Base-by-base conservation (phyloP, 495 filamentous ascomycete species). In the Cercophora scortea region DNA sequence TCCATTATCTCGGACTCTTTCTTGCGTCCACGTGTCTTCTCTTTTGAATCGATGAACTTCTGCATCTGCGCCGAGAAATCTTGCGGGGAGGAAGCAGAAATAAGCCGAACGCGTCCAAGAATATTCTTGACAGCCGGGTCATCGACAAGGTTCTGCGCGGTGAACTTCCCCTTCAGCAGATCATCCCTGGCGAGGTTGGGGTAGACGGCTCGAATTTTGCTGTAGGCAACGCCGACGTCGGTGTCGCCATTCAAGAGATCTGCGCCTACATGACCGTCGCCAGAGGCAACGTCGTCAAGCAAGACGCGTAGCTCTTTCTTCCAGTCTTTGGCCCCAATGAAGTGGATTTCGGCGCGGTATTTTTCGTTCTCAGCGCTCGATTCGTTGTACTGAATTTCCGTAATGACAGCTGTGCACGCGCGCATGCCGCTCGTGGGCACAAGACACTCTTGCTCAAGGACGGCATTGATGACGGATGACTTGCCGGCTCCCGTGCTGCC, bases 341-440 rank as follows among this genome's bases (percentile, higher is more conserved):
- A 87, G 42, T 86, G 75, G 32, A 88, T 72, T 49, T 82, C 73
- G 8, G 82, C 83, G 10, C 69, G 64, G 60, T 86, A 88, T 41
- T 60, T 71, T 11, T 62, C 46, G 1, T 59, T 54, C 2, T 66
- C 54, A 11, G 77, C 71, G 25, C 76, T 46, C 11, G 60, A 68
- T 35, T 63, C 12, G 42, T 85, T 86, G 62, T 76, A 88, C 0
- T 77, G 77, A 9, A 88, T 76, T 54, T 88, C 84, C 0, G 81
- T 87, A 6, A 81, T 76, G 4, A 81, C 78, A 0, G 85, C 83
- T 3, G 85, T 88, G 52, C 83, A 87, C 4, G 82, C 84, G 43
- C 81, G 42, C 59, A 72, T 53, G 44, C 66, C 63, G 40, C 63
- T 70, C 0, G 70, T 73, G 0, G 68, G 69, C 1, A 72, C 49